A percentile compares a stretch with the other conserved stretches of the same genome.
Evolutionary conservation across 2,329 filamentous ascomycete species (phyloP).

Genomic region (Monilinia fructigena): DNA sequence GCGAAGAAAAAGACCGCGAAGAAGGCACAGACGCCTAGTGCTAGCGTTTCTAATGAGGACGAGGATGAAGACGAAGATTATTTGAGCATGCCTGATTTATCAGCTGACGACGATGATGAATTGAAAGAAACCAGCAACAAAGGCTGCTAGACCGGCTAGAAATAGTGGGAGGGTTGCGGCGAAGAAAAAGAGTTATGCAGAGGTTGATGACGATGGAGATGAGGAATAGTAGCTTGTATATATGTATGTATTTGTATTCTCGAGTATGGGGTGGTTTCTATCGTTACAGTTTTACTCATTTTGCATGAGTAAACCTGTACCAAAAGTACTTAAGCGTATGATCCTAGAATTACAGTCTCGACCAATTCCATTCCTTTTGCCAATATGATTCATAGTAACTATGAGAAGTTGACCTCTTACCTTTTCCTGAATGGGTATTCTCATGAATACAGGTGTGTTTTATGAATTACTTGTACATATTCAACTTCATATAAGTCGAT

Average conservation of each 20-base stretch:
- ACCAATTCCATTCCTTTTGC: too few relatives aligned
- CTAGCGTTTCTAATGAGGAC: conserved; percentile 27
- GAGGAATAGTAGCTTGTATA: neutral
- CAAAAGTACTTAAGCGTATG: neutral
- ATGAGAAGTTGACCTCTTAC: too few relatives aligned
- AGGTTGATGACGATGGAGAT: conserved; percentile 18
- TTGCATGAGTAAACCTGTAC: neutral
- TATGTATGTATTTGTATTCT: neutral
- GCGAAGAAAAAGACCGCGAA: conserved; percentile 29
- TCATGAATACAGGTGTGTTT: too few relatives aligned
- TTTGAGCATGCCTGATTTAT: conserved; percentile 44
- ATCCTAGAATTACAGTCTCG: neutral
- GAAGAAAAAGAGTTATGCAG: conserved; percentile 25
- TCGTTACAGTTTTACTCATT: neutral
- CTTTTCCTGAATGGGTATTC: too few relatives aligned
- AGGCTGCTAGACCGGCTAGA: conserved; percentile 25
- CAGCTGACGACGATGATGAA: conserved; percentile 37
- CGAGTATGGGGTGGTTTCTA: neutral
- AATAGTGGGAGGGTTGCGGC: conserved; percentile 31
- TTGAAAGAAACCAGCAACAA: conserved; percentile 8
- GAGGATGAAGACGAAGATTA: conserved; percentile 39
- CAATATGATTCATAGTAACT: neutral
- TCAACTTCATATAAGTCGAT: too few relatives aligned
- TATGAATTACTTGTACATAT: too few relatives aligned
- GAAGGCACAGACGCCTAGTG: conserved; percentile 13